A percentile compares a stretch with the other conserved stretches of the same genome.
Conservation (phyloP, 352 stramenopile species). For the Phytopythium ostracodes region DNA sequence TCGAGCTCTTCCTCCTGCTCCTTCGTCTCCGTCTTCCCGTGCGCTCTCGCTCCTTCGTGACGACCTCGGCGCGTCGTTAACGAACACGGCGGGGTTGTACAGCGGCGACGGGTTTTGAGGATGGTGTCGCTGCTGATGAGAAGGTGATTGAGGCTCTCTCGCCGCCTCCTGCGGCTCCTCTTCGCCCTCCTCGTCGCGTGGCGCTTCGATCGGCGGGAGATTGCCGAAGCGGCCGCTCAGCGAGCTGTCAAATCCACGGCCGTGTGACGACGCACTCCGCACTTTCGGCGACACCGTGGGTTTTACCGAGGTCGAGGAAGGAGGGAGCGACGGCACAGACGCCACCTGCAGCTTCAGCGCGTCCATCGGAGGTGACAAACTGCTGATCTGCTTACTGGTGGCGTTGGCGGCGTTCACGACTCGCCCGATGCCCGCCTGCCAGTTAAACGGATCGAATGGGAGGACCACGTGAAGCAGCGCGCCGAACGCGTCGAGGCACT, state of each 20-base stretch:
- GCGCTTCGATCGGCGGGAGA: not conserved
- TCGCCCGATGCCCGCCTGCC: conserved; percentile 21
- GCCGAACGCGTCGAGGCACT: conserved; percentile 40
- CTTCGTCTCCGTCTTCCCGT: no score
- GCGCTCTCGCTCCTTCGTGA: no score
- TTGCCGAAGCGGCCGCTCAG: not conserved
- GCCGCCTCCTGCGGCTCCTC: not conserved
- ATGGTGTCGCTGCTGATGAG: not conserved
- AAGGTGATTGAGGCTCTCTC: not conserved
- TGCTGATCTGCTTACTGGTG: not conserved
- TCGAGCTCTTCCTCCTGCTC: not conserved
- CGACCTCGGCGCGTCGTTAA: no score
- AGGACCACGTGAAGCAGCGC: conserved; percentile 35
- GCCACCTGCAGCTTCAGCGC: not conserved
- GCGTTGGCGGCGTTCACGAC: conserved; percentile 1
- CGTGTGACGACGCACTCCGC: not conserved
- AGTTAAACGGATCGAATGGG: conserved; percentile 26
- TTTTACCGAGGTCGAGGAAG: not conserved
- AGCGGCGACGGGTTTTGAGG: not conserved
- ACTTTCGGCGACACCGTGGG: not conserved
- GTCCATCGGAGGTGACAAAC: not conserved
- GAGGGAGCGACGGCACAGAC: not conserved
- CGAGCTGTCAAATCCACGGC: not conserved
- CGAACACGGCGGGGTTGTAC: not conserved
- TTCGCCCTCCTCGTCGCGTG: not conserved